These are phyloP conservation scores for Calocybe gambosa DNA, from an alignment of 1,284 basidiomycete genomes.

Conservation along the genomic window DNA sequence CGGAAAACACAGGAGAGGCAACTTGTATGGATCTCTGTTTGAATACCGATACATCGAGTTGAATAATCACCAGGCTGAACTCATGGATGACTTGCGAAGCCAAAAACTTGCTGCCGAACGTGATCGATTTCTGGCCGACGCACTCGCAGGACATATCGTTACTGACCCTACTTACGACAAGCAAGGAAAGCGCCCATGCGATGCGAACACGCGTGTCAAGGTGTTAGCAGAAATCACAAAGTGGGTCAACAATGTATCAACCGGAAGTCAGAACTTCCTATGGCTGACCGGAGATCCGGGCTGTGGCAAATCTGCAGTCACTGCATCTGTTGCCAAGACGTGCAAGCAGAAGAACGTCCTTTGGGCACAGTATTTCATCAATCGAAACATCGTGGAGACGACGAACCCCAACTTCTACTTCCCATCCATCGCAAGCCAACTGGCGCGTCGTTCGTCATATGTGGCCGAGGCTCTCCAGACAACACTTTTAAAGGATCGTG, in stretches of 20 bases:
- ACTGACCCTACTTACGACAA: conserved; percentile 4
- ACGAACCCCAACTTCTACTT: conserved; percentile 10
- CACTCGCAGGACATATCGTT: conserved; percentile 2
- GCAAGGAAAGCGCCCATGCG: conserved; percentile 11
- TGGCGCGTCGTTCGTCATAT: conserved; percentile 1
- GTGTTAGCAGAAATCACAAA: conserved; percentile 7
- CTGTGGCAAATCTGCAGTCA: conserved; percentile 15
- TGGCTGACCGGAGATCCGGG: conserved; percentile 1
- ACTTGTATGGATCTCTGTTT: conserved; percentile 2
- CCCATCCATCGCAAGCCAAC: conserved; percentile 6
- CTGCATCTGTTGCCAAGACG: conserved; percentile 9
- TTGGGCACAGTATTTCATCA: conserved; percentile 1
- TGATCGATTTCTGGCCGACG: conserved; percentile 4
- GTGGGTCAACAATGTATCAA: conserved; percentile 7
- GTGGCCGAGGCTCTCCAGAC: conserved; percentile 1
- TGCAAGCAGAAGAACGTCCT: conserved; percentile 7
- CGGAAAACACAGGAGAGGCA: conserved; percentile 7
- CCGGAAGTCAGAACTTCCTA: conserved; percentile 5
- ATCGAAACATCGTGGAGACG: conserved; percentile 10
- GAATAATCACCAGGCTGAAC: neutral
- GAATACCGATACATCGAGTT: neutral
- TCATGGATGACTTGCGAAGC: conserved; percentile 4
- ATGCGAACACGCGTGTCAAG: conserved; percentile 7
- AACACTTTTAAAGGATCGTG: conserved; percentile 1
- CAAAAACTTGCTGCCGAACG: conserved; percentile 8